These are phyloP conservation scores for Ceratobasidium sp. DNA, from an alignment of 1,284 basidiomycete genomes.

Conservation along the genomic window DNA sequence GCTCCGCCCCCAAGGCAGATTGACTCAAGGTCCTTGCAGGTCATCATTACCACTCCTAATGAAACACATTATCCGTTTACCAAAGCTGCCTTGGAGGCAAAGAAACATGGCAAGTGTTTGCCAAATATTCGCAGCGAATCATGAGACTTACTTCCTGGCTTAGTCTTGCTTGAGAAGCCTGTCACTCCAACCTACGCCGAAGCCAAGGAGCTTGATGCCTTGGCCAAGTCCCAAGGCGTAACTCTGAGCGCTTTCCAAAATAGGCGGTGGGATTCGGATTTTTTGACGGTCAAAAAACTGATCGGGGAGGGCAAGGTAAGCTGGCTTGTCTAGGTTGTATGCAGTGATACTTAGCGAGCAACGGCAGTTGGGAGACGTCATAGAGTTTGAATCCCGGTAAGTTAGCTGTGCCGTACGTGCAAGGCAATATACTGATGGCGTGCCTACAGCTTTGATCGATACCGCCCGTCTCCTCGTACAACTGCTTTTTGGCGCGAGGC, in stretches of 20 bases:
- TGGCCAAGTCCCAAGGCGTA: constrained; percentile 71
- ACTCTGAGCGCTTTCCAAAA: constrained; percentile 74
- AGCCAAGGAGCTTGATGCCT: constrained; percentile 68
- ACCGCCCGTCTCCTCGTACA: constrained; percentile 68
- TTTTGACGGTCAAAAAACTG: constrained; percentile 73
- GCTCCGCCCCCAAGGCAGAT: neutral
- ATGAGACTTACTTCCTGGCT: constrained; percentile 2
- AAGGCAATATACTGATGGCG: constrained; percentile 46
- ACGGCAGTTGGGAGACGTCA: constrained; percentile 61
- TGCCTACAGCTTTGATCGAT: constrained; percentile 73
- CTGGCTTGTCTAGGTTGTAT: constrained; percentile 57
- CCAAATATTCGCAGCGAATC: neutral
- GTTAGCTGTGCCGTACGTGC: constrained; percentile 47
- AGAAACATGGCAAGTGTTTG: constrained; percentile 70
- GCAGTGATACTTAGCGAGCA: neutral
- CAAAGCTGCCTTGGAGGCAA: constrained; percentile 51
- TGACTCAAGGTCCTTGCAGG: constrained; percentile 46
- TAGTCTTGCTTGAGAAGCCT: constrained; percentile 85
- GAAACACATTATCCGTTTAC: constrained; percentile 73
- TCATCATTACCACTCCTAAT: constrained; percentile 78
- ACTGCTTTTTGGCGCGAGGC: constrained; percentile 59
- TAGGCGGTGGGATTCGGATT: constrained; percentile 83
- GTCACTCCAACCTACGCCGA: constrained; percentile 70
- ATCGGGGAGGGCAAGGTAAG: constrained; percentile 59
- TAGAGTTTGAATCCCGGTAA: constrained; percentile 79